Evolutionary conservation across 169 alveolate genomes (phyloP).

Genomic region (Besnoitia besnoiti): DNA sequence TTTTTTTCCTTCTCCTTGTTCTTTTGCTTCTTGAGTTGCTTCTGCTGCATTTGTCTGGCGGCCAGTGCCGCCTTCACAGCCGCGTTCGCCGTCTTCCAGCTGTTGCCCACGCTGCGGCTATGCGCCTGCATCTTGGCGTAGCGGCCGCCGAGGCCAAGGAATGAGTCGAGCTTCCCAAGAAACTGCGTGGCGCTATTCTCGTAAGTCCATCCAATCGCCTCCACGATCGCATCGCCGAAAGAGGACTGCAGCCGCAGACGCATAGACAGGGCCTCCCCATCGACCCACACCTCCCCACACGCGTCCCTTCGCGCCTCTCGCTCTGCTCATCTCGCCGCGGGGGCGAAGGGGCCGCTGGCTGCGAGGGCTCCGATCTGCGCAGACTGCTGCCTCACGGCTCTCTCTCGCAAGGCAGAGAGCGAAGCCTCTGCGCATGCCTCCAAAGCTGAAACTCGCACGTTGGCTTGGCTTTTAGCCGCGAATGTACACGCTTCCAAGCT

Average conservation of each 20-base stretch:
- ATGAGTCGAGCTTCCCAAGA: slow-evolving; percentile 79
- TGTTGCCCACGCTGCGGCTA: slow-evolving; percentile 59
- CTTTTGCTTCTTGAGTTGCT: background rate
- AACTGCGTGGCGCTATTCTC: slow-evolving; percentile 87
- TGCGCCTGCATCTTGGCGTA: slow-evolving; percentile 67
- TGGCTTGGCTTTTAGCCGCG: no score
- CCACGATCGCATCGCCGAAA: slow-evolving; percentile 85
- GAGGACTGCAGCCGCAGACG: slow-evolving; percentile 79
- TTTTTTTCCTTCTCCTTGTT: background rate
- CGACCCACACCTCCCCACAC: no score
- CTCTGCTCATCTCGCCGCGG: no score
- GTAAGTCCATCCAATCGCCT: slow-evolving; percentile 91
- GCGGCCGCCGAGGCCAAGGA: slow-evolving; percentile 66
- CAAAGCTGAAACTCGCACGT: no score
- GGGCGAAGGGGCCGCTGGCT: no score
- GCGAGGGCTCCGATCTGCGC: no score
- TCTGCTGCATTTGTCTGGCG: slow-evolving; percentile 57
- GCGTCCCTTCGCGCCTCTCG: no score
- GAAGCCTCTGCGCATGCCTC: no score
- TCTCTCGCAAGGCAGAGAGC: no score
- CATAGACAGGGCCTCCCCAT: no score
- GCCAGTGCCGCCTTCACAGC: slow-evolving; percentile 54
- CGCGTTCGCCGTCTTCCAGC: slow-evolving; percentile 52
- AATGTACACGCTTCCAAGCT: no score
- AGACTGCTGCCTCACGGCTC: no score